Base-by-base conservation (phyloP, 2,329 filamentous ascomycete genomes). In the Furcasterigmium furcatum region DNA sequence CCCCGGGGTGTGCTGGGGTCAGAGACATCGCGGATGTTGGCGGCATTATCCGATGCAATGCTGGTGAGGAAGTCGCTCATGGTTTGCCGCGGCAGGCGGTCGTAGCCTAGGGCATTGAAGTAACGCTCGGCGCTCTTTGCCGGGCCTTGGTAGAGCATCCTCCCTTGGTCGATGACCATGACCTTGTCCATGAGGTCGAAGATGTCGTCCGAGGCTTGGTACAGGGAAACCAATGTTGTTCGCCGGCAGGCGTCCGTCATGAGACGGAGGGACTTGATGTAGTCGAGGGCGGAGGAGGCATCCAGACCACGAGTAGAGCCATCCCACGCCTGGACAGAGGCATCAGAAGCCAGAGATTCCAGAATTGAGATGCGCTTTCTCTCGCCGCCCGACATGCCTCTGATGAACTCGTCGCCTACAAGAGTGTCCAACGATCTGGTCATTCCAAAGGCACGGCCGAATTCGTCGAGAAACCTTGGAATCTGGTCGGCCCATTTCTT, bases 111-210 rank as follows among this genome's bases (percentile, higher is more conserved):
- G n/a, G n/a, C n/a, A n/a, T n/a, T n/a, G n/a, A n/a, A n/a, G n/a
- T n/a, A n/a, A n/a, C n/a, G n/a, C n/a, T n/a, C n/a, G n/a, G n/a
- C n/a, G n/a, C n/a, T n/a, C n/a, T n/a, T n/a, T n/a, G n/a, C n/a
- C n/a, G 70, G 71, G 13, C 86, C 85, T 45, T 82, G 88, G 66
- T 82, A 92, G 49, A 91, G 91, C 56, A 91, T 78, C 0, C 83
- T 76, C 1, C 88, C 88, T 56, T 90, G 84, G 56, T 91, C 89
- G 0, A 91, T 68, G 0, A 92, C 83, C 0, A 82, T 73, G 0
- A 79, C 81, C 58, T 90, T 90, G 64, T 92, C 86, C 53, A 92
- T 91, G 7, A 80, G 65, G 42, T 87, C 81, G 58, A 87, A 87
- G 22, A 84, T 84, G 24, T 76, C 68, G 55, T 87, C 80, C 16